phyloP scores from a whole-genome alignment of 1,139 yeast genomes.

The Trichomonascaceae sp. region DNA sequence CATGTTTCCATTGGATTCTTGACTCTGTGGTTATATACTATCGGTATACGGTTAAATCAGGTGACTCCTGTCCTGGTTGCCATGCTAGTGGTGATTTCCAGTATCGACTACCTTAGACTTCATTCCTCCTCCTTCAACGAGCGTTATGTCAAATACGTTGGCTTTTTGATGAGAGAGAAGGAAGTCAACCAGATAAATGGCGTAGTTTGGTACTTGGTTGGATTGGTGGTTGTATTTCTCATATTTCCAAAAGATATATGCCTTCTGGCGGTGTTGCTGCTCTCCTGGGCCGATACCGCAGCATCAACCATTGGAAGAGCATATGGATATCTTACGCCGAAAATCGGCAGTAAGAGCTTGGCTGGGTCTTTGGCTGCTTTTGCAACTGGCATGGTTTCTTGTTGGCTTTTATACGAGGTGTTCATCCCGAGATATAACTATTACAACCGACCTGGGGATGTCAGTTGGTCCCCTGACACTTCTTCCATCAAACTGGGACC shows the following conservation, averaged over 20 bases:
- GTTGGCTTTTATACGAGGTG: slow-evolving; percentile 64
- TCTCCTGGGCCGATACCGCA: slow-evolving; percentile 97
- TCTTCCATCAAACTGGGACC: slow-evolving; percentile 53
- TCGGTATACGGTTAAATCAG: slow-evolving; percentile 50
- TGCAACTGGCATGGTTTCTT: slow-evolving; percentile 58
- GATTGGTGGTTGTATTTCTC: slow-evolving; percentile 63
- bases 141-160: slow-evolving; percentile 57
- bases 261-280: slow-evolving; percentile 64
- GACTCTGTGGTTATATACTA: slow-evolving; percentile 64
- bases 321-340: slow-evolving; percentile 79
- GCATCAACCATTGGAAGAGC: slow-evolving; percentile 90
- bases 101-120: slow-evolving; percentile 68
- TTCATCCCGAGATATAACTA: slow-evolving; percentile 54
- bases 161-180: slow-evolving; percentile 76
- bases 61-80: slow-evolving; percentile 49
- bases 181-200: slow-evolving; percentile 74
- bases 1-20: slow-evolving; percentile 85
- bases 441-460: slow-evolving; percentile 47
- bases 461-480: slow-evolving; percentile 57
- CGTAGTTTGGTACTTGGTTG: slow-evolving; percentile 76
- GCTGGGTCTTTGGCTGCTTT: slow-evolving; percentile 91
- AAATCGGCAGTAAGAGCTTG: slow-evolving; percentile 66
- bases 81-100: slow-evolving; percentile 49
- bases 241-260: slow-evolving; percentile 76
- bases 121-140: slow-evolving; percentile 54